phyloP scores from a whole-genome alignment of 129 eudicot genomes.

The Saussurea involucrata region DNA sequence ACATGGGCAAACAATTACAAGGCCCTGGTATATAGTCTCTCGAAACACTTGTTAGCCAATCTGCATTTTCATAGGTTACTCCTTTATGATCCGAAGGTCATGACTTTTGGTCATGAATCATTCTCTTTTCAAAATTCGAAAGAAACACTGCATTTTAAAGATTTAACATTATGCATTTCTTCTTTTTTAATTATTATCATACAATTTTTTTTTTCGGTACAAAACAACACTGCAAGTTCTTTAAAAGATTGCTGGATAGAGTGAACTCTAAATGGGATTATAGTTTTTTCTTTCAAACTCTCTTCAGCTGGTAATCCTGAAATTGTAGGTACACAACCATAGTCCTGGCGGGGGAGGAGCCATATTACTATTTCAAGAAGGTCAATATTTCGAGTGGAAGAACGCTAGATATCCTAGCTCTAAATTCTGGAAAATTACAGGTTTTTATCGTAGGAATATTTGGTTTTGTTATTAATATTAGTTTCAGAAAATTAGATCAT shows the following conservation, averaged over 20 bases:
- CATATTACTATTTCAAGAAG: slow-evolving; percentile 29
- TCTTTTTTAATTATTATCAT: slow-evolving; percentile 1
- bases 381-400: slow-evolving; percentile 37
- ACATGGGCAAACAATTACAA: background rate
- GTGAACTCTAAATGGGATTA: background rate
- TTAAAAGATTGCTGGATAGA: background rate
- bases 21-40: slow-evolving; percentile 48
- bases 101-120: too few relatives aligned
- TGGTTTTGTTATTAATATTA: background rate
- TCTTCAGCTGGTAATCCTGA: slow-evolving; percentile 27
- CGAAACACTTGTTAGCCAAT: background rate
- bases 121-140: background rate
- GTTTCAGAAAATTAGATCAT: background rate
- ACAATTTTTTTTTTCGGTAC: background rate
- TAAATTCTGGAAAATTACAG: slow-evolving; percentile 45
- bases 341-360: slow-evolving; percentile 22
- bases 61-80: too few relatives aligned
- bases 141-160: background rate
- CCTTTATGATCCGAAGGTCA: too few relatives aligned
- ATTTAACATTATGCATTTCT: background rate
- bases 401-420: slow-evolving; percentile 43
- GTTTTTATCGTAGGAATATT: background rate
- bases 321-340: slow-evolving; percentile 59
- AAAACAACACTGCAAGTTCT: too few relatives aligned
- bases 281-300: slow-evolving; percentile 4